A percentile compares a stretch with the other conserved stretches of the same genome.
phyloP scores from a whole-genome alignment of 2,329 filamentous ascomycete species.

The Sphaerulina vaccinii region DNA sequence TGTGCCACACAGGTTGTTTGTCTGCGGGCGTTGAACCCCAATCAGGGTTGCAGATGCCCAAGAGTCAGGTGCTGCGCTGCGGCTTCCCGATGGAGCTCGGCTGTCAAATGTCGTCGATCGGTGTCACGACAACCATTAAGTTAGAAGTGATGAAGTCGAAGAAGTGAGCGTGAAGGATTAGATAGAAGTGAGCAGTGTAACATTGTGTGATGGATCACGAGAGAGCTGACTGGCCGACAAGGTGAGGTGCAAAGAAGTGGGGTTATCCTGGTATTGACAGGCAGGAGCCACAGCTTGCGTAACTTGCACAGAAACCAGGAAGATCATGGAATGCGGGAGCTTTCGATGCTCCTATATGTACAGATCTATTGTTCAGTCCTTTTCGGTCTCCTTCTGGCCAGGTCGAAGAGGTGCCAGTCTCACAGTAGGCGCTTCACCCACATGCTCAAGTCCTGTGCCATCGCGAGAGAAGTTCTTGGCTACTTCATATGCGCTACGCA shows the following conservation, averaged over 20 bases:
- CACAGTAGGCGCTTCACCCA: constrained; percentile 27
- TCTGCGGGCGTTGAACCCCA: constrained; percentile 10
- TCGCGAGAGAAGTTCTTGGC: constrained; percentile 42
- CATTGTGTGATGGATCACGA: not conserved
- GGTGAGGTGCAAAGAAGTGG: not conserved
- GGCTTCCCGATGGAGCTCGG: not conserved
- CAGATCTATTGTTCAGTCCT: constrained; percentile 20
- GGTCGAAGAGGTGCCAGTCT: constrained; percentile 22
- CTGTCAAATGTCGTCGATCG: not conserved
- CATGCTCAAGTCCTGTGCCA: constrained; percentile 36
- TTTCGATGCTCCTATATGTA: constrained; percentile 17
- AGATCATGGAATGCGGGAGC: not conserved
- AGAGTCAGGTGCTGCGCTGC: constrained; percentile 3
- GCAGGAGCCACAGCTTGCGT: not conserved
- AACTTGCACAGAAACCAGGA: not conserved
- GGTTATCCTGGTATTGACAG: not conserved
- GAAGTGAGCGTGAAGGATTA: too few species aligned
- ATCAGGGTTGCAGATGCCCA: constrained; percentile 4
- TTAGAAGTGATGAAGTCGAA: too few species aligned
- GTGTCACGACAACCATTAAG: not conserved
- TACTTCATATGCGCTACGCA: constrained; percentile 58
- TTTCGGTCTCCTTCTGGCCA: constrained; percentile 13
- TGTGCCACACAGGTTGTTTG: constrained; percentile 1
- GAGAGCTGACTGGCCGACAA: too few species aligned
- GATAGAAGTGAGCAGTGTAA: not conserved